These are phyloP conservation scores for Suillus ampliporus DNA, from an alignment of 768 basidiomycete genomes.

Conservation along the genomic window DNA sequence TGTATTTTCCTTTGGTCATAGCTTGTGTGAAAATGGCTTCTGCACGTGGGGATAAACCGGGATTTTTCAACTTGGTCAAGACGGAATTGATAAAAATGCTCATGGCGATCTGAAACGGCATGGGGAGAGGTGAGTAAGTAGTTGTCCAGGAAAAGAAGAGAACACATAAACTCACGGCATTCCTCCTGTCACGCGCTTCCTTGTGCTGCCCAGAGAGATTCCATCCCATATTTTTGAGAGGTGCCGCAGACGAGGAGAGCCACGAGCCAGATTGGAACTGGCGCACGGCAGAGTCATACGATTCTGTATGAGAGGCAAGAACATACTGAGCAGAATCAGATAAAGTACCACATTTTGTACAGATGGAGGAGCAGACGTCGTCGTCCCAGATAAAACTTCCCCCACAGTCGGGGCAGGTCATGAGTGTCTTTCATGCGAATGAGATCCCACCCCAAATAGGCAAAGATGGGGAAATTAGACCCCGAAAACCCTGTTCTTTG, in stretches of 20 bases:
- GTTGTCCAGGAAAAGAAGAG: constrained; percentile 15
- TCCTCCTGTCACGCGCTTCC: constrained; percentile 66
- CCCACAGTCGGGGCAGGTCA: constrained; percentile 60
- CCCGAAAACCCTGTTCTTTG: constrained; percentile 31
- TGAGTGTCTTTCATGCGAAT: not conserved
- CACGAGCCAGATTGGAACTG: constrained; percentile 37
- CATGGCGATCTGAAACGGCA: constrained; percentile 58
- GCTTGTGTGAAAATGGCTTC: constrained; percentile 71
- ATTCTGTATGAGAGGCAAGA: constrained; percentile 54
- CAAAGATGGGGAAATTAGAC: constrained; percentile 19
- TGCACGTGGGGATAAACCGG: constrained; percentile 70
- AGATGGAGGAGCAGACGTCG: constrained; percentile 64
- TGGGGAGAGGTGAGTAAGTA: constrained; percentile 20
- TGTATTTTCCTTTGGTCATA: constrained; percentile 60
- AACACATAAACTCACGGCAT: constrained; percentile 52
- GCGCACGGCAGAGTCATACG: constrained; percentile 39
- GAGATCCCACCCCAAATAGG: no score
- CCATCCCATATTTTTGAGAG: constrained; percentile 62
- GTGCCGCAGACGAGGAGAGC: constrained; percentile 36
- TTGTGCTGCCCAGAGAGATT: constrained; percentile 69
- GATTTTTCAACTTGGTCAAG: constrained; percentile 59
- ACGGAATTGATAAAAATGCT: constrained; percentile 65
- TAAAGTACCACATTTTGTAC: constrained; percentile 75
- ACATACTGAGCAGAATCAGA: constrained; percentile 64
- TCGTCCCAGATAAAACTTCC: constrained; percentile 59